Conservation (phyloP, 2,329 filamentous ascomycete genomes). For the Leptographium procerum region DNA sequence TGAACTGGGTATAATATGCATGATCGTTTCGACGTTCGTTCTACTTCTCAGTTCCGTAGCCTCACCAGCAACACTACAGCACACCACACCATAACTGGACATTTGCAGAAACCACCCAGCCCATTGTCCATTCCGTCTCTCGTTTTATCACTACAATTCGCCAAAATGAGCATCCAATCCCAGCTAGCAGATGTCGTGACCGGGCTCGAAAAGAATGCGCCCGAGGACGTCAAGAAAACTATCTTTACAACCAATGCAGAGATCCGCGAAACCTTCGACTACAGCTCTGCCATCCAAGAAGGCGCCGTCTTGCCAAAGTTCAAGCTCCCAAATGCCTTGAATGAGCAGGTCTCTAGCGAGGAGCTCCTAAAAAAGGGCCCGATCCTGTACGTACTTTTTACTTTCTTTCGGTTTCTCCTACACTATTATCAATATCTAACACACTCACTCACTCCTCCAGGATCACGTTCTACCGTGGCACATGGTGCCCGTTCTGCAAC, state of each 20-base stretch:
- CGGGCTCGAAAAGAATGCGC: conserved; percentile 3
- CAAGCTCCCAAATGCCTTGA: conserved; percentile 22
- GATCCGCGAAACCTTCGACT: conserved; percentile 14
- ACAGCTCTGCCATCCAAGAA: conserved; percentile 18
- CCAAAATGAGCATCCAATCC: neutral
- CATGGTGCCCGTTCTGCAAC: conserved; percentile 36
- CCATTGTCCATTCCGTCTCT: neutral
- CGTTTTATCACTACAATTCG: neutral
- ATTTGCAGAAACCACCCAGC: too few relatives aligned
- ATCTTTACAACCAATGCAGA: neutral
- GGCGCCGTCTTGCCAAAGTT: conserved; percentile 24
- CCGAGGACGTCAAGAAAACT: neutral
- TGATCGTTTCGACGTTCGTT: neutral
- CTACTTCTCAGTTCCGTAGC: neutral
- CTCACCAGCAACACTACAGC: neutral
- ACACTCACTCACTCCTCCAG: neutral
- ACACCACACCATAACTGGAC: too few relatives aligned
- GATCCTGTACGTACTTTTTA: conserved; percentile 16
- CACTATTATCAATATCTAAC: neutral
- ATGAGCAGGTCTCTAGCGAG: conserved; percentile 19
- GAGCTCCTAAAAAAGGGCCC: conserved; percentile 21
- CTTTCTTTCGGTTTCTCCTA: neutral
- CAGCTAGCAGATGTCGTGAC: neutral
- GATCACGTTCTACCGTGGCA: conserved; percentile 34
- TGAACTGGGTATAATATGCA: neutral